Percentiles rank a stretch among this genome's conserved stretches.
Conservation (phyloP, 2,329 filamentous ascomycete genomes). For the Dactylellina parvicollis region DNA sequence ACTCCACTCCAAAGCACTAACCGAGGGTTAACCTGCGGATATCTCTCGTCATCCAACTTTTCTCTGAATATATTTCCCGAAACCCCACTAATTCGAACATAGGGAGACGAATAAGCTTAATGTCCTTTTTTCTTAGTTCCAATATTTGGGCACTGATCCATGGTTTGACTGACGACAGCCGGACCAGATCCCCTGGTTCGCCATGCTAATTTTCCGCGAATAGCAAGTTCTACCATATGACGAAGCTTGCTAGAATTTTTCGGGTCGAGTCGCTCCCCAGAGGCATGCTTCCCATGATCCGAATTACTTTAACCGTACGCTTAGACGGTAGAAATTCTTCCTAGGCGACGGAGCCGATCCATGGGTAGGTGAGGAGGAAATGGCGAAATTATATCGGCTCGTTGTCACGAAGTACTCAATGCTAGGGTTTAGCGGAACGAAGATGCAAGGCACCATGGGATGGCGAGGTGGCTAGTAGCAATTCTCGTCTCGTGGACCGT, state of each 20-base stretch:
- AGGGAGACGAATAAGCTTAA: conserved; percentile 23
- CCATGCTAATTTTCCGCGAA: conserved; percentile 43
- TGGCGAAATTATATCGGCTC: not conserved
- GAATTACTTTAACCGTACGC: conserved; percentile 20
- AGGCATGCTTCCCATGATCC: conserved; percentile 1
- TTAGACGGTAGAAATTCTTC: conserved; percentile 12
- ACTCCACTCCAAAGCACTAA: conserved; percentile 10
- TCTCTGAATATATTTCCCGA: conserved; percentile 3
- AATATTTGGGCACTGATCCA: not conserved
- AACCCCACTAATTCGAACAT: not conserved
- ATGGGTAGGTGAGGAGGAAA: not conserved
- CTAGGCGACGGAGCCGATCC: not conserved
- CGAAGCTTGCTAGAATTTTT: not conserved
- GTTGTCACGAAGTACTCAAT: too few species aligned
- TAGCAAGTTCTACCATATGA: conserved; percentile 16
- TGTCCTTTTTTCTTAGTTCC: not conserved
- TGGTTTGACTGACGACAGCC: conserved; percentile 10
- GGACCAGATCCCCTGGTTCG: not conserved
- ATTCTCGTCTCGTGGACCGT: not conserved
- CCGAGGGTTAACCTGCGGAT: conserved; percentile 10
- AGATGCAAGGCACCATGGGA: not conserved
- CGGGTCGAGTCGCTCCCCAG: conserved; percentile 38
- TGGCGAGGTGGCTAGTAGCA: not conserved
- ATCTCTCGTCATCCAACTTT: not conserved
- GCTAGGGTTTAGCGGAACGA: conserved; percentile 1